phyloP scores from a whole-genome alignment of 768 basidiomycete species.

The Russula foetens region DNA sequence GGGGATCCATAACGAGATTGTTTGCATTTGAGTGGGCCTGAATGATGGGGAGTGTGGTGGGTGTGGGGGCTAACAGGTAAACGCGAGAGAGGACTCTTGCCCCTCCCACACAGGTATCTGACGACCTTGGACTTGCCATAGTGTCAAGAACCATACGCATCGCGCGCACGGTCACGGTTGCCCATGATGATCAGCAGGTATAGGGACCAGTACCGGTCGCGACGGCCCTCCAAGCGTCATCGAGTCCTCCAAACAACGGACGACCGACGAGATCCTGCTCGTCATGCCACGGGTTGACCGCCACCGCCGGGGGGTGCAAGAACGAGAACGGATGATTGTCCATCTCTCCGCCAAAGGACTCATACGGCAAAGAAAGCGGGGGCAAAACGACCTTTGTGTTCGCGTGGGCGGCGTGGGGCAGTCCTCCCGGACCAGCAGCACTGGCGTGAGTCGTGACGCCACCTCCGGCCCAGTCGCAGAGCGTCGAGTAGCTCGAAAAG shows the following conservation, averaged over 20 bases:
- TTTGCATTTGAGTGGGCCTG: neutral
- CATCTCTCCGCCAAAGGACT: neutral
- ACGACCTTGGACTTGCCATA: no score
- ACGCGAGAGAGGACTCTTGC: neutral
- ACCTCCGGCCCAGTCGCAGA: slow-evolving; percentile 18
- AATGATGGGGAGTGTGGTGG: no score
- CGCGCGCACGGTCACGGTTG: no score
- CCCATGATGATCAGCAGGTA: slow-evolving; percentile 1
- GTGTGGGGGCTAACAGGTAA: neutral
- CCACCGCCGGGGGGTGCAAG: neutral
- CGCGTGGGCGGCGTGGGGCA: neutral
- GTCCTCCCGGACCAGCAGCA: neutral
- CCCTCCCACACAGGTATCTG: neutral
- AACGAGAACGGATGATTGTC: slow-evolving; percentile 9
- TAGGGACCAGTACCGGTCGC: slow-evolving; percentile 1
- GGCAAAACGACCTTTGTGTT: neutral
- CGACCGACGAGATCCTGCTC: slow-evolving; percentile 2
- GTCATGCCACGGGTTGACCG: slow-evolving; percentile 6
- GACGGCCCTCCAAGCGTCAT: slow-evolving; percentile 8
- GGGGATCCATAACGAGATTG: neutral
- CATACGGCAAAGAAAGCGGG: neutral
- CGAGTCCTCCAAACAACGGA: neutral
- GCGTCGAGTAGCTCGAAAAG: slow-evolving; percentile 18
- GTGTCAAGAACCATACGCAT: no score
- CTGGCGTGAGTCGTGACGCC: neutral